These are phyloP conservation scores for Metarhizium guizhouense DNA, from an alignment of 2,329 filamentous ascomycete genomes.

Conservation along the genomic window DNA sequence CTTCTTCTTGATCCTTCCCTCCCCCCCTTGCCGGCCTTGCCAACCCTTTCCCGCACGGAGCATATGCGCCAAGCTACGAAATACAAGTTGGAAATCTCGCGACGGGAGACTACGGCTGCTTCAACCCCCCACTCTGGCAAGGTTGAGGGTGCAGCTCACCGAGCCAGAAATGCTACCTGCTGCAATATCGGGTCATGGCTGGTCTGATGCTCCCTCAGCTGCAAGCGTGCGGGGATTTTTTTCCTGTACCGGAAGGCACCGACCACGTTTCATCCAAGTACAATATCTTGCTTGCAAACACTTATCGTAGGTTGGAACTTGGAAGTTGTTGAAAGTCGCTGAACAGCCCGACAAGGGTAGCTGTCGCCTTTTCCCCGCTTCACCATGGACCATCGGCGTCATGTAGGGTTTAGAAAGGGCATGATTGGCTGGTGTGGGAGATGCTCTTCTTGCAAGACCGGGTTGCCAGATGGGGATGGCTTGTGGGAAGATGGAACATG, in stretches of 20 bases:
- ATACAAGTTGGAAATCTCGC: background rate
- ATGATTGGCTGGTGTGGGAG: slow-evolving; percentile 1
- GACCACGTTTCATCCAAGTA: background rate
- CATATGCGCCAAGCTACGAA: background rate
- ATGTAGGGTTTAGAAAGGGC: background rate
- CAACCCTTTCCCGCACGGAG: background rate
- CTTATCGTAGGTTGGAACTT: background rate
- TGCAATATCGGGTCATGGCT: no score
- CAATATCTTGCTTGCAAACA: background rate
- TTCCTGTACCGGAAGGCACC: background rate
- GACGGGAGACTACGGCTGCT: background rate
- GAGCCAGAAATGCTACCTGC: no score
- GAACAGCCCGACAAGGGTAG: background rate
- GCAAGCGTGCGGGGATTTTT: background rate
- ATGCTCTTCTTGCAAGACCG: background rate
- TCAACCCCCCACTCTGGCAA: background rate
- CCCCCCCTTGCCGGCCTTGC: no score
- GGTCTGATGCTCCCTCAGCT: slow-evolving; percentile 2
- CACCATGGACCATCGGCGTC: background rate
- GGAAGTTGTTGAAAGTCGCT: background rate
- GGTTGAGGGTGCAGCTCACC: background rate
- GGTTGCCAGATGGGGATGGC: slow-evolving; percentile 1
- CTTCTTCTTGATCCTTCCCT: background rate
- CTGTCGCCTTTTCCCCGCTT: background rate
- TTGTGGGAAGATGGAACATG: background rate